Evolutionary conservation across 768 basidiomycete genomes (phyloP).

Genomic region (Leccinum longicurvipes): DNA sequence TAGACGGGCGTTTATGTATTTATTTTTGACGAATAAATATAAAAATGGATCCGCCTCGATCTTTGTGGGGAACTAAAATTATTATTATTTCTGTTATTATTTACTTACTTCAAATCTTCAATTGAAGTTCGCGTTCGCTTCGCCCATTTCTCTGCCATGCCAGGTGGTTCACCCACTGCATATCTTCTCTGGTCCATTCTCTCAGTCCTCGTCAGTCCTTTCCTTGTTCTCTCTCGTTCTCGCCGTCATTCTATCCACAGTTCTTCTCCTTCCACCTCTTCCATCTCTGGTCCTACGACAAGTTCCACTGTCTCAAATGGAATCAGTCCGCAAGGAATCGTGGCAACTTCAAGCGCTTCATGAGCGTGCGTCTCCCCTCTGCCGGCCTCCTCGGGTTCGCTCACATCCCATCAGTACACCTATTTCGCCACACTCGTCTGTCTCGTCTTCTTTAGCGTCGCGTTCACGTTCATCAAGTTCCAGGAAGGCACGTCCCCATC

Average conservation of each 20-base stretch:
- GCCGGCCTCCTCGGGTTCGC: neutral
- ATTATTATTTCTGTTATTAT: too few relatives aligned
- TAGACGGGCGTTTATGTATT: conserved; percentile 15
- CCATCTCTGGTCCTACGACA: conserved; percentile 82
- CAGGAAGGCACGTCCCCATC: conserved; percentile 52
- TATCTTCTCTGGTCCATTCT: conserved; percentile 77
- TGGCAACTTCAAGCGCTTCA: conserved; percentile 83
- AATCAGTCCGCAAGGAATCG: conserved; percentile 65
- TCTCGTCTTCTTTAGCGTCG: conserved; percentile 59
- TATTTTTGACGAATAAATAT: neutral
- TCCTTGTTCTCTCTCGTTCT: rapidly evolving
- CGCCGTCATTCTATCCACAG: conserved; percentile 23
- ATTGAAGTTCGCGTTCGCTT: neutral
- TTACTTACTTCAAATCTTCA: too few relatives aligned
- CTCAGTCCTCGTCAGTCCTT: conserved; percentile 51
- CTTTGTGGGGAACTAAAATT: conserved; percentile 25
- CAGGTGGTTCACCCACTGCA: conserved; percentile 68
- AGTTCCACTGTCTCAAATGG: conserved; percentile 73
- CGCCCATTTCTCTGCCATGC: conserved; percentile 50
- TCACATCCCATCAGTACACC: conserved; percentile 56
- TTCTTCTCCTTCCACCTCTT: conserved; percentile 64
- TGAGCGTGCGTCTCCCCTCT: conserved; percentile 62
- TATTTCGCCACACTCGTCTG: conserved; percentile 69
- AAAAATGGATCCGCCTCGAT: conserved; percentile 2
- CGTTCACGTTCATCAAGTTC: conserved; percentile 65